Evolutionary conservation across 2,329 filamentous ascomycete genomes (phyloP).

Genomic region (Hymenotorrendiella dingleyae): DNA sequence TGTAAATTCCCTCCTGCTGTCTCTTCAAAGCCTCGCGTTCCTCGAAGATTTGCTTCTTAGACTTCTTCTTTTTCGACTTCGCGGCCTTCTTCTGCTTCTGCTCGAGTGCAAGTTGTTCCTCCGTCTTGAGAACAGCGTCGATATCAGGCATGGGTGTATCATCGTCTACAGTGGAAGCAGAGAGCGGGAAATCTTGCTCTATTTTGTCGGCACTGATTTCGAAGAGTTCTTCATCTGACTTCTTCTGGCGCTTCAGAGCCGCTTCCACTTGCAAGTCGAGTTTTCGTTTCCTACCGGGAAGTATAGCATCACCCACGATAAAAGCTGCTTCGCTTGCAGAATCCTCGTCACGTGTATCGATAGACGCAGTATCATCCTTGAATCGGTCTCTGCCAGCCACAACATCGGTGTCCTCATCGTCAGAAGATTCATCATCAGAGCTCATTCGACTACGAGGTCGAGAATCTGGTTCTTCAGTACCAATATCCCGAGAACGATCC

Average conservation of each 20-base stretch:
- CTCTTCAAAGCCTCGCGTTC: conserved; percentile 57
- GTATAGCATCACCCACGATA: conserved; percentile 50
- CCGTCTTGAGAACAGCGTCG: conserved; percentile 44
- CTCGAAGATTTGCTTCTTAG: conserved; percentile 70
- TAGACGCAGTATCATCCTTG: conserved; percentile 25
- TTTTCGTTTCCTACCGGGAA: conserved; percentile 64
- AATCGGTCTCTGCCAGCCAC: conserved; percentile 10
- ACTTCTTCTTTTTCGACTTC: conserved; percentile 60
- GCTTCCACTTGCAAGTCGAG: conserved; percentile 62
- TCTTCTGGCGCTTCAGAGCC: conserved; percentile 74
- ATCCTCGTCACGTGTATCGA: conserved; percentile 52
- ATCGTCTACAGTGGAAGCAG: conserved; percentile 34
- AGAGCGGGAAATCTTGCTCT: conserved; percentile 42
- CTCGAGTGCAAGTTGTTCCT: conserved; percentile 37
- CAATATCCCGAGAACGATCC: conserved; percentile 58
- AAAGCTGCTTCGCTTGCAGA: conserved; percentile 70
- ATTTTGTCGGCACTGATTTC: conserved; percentile 53
- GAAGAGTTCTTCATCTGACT: conserved; percentile 73
- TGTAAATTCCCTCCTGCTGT: conserved; percentile 42
- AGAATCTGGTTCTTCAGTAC: conserved; percentile 83
- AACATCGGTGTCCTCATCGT: conserved; percentile 26
- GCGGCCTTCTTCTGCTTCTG: conserved; percentile 50
- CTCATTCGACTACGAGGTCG: conserved; percentile 71
- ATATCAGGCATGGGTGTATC: conserved; percentile 45
- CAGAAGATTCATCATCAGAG: conserved; percentile 46